Evolutionary conservation across 2,329 filamentous ascomycete species (phyloP).

Genomic region (Pseudopithomyces chartarum): DNA sequence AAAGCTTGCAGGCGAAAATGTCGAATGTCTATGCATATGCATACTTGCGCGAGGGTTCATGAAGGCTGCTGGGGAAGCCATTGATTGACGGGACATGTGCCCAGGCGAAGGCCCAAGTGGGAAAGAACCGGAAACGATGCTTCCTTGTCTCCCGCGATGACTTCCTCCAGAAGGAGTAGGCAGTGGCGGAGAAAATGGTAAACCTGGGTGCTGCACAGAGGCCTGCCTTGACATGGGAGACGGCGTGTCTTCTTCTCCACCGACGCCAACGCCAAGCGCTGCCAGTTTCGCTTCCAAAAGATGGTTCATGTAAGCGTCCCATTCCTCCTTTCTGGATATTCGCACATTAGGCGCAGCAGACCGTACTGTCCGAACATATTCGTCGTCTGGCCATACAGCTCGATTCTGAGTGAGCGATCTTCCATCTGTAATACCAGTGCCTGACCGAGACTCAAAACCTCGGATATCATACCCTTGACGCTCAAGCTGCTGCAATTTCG

Average conservation of each 20-base stretch:
- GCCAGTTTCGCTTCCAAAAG: slow-evolving; percentile 90
- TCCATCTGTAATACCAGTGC: slow-evolving; percentile 37
- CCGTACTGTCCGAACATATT: slow-evolving; percentile 64
- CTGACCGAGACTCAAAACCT: slow-evolving; percentile 70
- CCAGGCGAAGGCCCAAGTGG: slow-evolving; percentile 60
- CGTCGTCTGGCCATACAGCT: slow-evolving; percentile 68
- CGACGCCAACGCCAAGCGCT: slow-evolving; percentile 83
- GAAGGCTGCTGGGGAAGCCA: slow-evolving; percentile 75
- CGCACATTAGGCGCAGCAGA: slow-evolving; percentile 63
- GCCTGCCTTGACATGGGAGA: slow-evolving; percentile 71
- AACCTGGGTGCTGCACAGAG: slow-evolving; percentile 74
- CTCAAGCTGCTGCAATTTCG: slow-evolving; percentile 70
- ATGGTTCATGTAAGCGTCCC: slow-evolving; percentile 80
- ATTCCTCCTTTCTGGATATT: slow-evolving; percentile 72
- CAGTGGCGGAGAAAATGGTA: slow-evolving; percentile 83
- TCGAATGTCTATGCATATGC: slow-evolving; percentile 74
- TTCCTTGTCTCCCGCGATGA: slow-evolving; percentile 63
- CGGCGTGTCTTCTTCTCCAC: slow-evolving; percentile 69
- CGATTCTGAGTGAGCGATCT: slow-evolving; percentile 62
- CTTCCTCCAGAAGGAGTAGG: slow-evolving; percentile 79
- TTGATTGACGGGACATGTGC: slow-evolving; percentile 65
- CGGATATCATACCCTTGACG: slow-evolving; percentile 70
- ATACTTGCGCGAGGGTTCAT: slow-evolving; percentile 55
- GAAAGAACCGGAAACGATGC: slow-evolving; percentile 63
- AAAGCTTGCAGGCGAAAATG: slow-evolving; percentile 72